These are phyloP conservation scores for Sporothrix dimorphospora DNA, from an alignment of 2,329 filamentous ascomycete genomes.

Conservation along the genomic window DNA sequence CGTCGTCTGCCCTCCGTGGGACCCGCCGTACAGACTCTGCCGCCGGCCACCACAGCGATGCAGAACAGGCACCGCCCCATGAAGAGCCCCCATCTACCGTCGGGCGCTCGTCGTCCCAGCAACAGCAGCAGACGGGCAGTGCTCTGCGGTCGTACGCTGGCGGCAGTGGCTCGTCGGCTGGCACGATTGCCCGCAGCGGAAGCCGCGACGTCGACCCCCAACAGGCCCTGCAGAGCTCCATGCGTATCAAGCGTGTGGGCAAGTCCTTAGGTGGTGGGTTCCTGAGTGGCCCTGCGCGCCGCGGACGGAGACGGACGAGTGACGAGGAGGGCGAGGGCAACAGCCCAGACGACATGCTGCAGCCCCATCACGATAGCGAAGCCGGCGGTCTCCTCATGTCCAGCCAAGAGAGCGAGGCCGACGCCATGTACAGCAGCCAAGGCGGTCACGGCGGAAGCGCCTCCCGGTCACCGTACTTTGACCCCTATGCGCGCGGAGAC, in stretches of 20 bases:
- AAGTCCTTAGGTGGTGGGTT: slow-evolving; percentile 74
- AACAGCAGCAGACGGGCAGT: slow-evolving; percentile 51
- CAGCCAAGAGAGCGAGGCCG: slow-evolving; percentile 47
- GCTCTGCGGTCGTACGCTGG: slow-evolving; percentile 55
- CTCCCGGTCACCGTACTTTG: slow-evolving; percentile 50
- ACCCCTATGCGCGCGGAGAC: slow-evolving; percentile 47
- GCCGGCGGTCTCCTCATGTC: slow-evolving; percentile 44
- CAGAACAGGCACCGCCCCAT: slow-evolving; percentile 48
- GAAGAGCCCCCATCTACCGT: slow-evolving; percentile 55
- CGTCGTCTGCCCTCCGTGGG: slow-evolving; percentile 41
- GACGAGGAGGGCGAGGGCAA: slow-evolving; percentile 62
- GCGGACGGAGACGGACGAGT: slow-evolving; percentile 69
- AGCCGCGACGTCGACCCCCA: slow-evolving; percentile 52
- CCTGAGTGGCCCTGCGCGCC: slow-evolving; percentile 75
- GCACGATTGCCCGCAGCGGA: slow-evolving; percentile 27
- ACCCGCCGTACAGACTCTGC: slow-evolving; percentile 31
- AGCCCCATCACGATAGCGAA: slow-evolving; percentile 45
- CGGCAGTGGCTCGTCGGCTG: slow-evolving; percentile 36
- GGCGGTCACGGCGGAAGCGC: slow-evolving; percentile 42
- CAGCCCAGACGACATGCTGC: slow-evolving; percentile 34
- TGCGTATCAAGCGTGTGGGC: slow-evolving; percentile 76
- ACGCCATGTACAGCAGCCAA: slow-evolving; percentile 38
- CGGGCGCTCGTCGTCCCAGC: slow-evolving; percentile 40
- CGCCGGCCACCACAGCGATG: slow-evolving; percentile 47
- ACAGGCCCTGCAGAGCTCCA: slow-evolving; percentile 68